Base-by-base conservation (phyloP, 148 eudicot species). In the Nyssa sinensis region DNA sequence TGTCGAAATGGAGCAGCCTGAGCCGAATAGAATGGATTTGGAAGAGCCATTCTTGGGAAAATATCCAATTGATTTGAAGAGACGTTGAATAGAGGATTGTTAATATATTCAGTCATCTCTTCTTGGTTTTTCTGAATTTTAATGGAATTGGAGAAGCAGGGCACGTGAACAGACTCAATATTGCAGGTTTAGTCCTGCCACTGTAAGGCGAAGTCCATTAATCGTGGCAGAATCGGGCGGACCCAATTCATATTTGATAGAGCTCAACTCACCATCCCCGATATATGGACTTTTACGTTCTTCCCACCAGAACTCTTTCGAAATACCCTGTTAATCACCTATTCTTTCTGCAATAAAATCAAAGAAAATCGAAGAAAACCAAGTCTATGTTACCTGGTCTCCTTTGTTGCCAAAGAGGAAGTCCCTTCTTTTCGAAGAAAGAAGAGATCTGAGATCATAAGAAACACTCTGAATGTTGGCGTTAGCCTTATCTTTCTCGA, bases 61-160 rank as follows among this genome's bases (percentile, higher is more conserved):
- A 29, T 24, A 5, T 74, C 72, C 13, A 64, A 12, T 31, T 69
- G 33, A 75, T 74, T 84, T 6, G 87, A 69, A 28, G 68, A 25
- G 24, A 70, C 17, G 31, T 49, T 60, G 62, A 62, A 66, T 7
- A 34, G 53, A 9, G 76, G 78, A 51, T 73, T 60, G 78, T 74
- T 70, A 28, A 33, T 47, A 69, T 66, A 31, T n/a, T 73, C 68
- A 58, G 57, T 64, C 65, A 0, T 21, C 23, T 65, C 55, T 74
- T 80, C 73, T 47, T 79, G 79, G 73, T 70, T 61, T 62, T 74
- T 62, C 53, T 79, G 89, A 55, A 61, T 72, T 24, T 78, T 79
- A 73, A 69, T 76, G 30, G 85, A 60, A 71, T 74, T 93, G 98
- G 98, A 93, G 98, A 93, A 90, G 98, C 98, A 90, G 98, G 89